These are phyloP conservation scores for Syzygium jambos DNA, from an alignment of 345 rosid genomes.

Conservation along the genomic window DNA sequence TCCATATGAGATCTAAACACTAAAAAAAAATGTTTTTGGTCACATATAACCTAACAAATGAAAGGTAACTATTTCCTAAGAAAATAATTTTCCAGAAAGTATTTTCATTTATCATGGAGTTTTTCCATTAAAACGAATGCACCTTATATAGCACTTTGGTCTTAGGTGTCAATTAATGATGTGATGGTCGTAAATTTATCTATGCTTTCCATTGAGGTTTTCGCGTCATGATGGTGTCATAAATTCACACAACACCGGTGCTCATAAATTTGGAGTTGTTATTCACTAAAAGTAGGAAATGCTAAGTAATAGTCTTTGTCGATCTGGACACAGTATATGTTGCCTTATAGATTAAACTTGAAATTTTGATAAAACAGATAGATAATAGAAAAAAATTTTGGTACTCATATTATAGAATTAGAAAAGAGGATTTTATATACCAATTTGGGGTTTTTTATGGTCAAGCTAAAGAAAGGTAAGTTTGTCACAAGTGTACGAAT, in stretches of 20 bases:
- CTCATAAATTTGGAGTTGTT: background rate
- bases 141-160: background rate
- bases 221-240: background rate
- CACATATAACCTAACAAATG: no score
- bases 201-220: accelerated
- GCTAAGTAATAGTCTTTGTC: background rate
- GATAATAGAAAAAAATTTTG: background rate
- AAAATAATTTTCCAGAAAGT: no score
- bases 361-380: background rate
- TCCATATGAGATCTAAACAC: no score
- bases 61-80: no score
- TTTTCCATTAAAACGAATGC: no score
- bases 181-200: background rate
- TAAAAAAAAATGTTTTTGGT: no score
- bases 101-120: no score
- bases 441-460: no score
- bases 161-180: background rate
- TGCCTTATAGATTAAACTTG: background rate
- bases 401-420: background rate
- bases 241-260: background rate
- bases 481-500: no score
- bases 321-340: background rate
- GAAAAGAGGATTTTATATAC: background rate
- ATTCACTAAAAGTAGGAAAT: background rate
- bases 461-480: no score